Base-by-base conservation (phyloP, 495 filamentous ascomycete genomes). In the Friedmanniomyces simplex region DNA sequence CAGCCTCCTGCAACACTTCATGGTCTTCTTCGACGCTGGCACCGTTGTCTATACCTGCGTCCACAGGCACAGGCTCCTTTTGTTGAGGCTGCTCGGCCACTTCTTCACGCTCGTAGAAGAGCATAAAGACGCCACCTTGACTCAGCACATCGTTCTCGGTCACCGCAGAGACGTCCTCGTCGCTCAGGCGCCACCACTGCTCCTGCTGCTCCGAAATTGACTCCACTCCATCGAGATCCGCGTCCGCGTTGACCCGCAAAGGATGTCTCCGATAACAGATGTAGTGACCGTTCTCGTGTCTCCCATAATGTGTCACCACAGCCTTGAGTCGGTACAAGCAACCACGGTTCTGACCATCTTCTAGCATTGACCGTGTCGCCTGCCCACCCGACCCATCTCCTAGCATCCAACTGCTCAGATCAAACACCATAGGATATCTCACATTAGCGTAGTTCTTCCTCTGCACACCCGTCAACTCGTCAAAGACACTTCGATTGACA, bases 211-310 rank as follows among this genome's bases (percentile, higher is more conserved):
- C 46, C n/a, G 46, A 14, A 2, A 18, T 14, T 12, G 42, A 21
- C 2, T 18, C 30, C 6, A 46, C 37, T n/a, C 22, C 34, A 42
- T 55, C 50, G 20, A 20, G 2, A 28, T 60, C 55, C n/a, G 39
- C 28, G 8, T 32, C 12, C 52, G 55, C 47, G 30, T 42, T 26
- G 50, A 42, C 24, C 37, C 22, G 41, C 1, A 51, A 39, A 28
- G 79, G 75, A 66, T 87, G 82, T 64, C 84, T 83, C 43, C 88
- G 74, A 66, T 93, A 97, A 66, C 88, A 91, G 52, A 95, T 82
- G 64, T 99, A 97, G 72, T 99, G 94, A 0, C 94, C 94, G 60
- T 93, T 95, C 57, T 96, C 89, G 66, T 97, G 94, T 20, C 83
- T 77, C 4, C 93, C 94, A 58, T 85, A 85, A 69, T 99, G 93